These are phyloP conservation scores for Colletotrichum lindemuthianum DNA, from an alignment of 2,329 filamentous ascomycete genomes.

Conservation along the genomic window DNA sequence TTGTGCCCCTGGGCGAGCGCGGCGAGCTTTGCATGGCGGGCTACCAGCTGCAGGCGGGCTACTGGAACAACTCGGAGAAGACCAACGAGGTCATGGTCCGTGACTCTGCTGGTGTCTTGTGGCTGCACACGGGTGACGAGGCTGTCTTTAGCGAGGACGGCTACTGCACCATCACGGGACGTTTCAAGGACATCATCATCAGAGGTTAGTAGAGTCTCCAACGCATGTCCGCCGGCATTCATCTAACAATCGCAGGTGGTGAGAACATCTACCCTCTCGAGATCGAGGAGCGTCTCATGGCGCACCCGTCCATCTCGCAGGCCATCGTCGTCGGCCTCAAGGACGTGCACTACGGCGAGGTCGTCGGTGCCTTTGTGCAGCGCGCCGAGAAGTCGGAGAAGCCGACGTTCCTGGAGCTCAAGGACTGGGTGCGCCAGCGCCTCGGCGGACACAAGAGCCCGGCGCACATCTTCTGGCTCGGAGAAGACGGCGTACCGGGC, in stretches of 20 bases:
- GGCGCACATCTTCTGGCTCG: slow-evolving; percentile 80
- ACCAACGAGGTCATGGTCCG: slow-evolving; percentile 70
- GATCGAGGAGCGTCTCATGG: slow-evolving; percentile 77
- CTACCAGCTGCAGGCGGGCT: slow-evolving; percentile 77
- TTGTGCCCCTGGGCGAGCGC: slow-evolving; percentile 72
- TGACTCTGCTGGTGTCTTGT: slow-evolving; percentile 64
- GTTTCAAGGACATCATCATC: slow-evolving; percentile 85
- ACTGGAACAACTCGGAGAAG: slow-evolving; percentile 78
- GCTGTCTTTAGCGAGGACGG: slow-evolving; percentile 74
- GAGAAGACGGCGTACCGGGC: slow-evolving; percentile 64
- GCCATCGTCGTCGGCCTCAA: slow-evolving; percentile 77
- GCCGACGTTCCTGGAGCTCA: slow-evolving; percentile 64
- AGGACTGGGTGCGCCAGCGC: slow-evolving; percentile 69
- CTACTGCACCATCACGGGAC: slow-evolving; percentile 77
- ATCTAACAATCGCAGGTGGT: slow-evolving; percentile 60
- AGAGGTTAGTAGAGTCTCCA: slow-evolving; percentile 57
- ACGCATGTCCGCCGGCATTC: neutral
- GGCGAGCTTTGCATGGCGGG: slow-evolving; percentile 83
- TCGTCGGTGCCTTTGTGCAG: slow-evolving; percentile 73
- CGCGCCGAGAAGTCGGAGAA: slow-evolving; percentile 46
- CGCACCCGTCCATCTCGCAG: slow-evolving; percentile 69
- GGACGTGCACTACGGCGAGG: slow-evolving; percentile 77
- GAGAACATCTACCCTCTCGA: slow-evolving; percentile 81
- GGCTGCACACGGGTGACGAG: slow-evolving; percentile 76
- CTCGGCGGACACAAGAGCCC: slow-evolving; percentile 77